Evolutionary conservation across 1,284 basidiomycete species (phyloP).

Genomic region (Melampsora occidentalis): DNA sequence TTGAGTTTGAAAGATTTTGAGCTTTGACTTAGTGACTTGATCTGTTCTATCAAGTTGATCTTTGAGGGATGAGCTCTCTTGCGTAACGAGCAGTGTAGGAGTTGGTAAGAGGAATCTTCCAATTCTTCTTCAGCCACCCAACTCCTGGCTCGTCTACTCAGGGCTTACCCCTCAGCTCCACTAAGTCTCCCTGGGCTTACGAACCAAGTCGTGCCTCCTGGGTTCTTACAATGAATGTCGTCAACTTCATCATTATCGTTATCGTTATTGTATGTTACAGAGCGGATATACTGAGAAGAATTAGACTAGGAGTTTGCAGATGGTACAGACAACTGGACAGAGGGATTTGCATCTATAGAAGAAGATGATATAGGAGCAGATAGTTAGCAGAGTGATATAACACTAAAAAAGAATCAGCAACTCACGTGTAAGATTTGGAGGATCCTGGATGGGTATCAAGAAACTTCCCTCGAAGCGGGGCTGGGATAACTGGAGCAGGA

Average conservation of each 20-base stretch:
- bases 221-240: background rate
- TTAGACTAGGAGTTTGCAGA: background rate
- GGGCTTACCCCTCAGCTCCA: no score
- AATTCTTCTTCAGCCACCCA: no score
- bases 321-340: slow-evolving; percentile 1
- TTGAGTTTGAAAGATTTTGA: no score
- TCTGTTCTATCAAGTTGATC: no score
- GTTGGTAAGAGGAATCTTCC: no score
- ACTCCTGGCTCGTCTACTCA: no score
- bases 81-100: no score
- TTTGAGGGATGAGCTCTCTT: no score
- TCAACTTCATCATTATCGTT: slow-evolving; percentile 5
- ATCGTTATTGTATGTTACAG: background rate
- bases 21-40: no score
- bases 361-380: background rate
- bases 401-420: background rate
- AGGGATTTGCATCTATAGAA: background rate
- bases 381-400: background rate
- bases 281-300: background rate
- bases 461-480: background rate
- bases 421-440: background rate
- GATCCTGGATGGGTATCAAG: slow-evolving; percentile 1
- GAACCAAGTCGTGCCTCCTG: no score
- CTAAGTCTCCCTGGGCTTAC: no score
- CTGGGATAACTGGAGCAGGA: background rate